These are phyloP conservation scores for Backusella parvicylindrica DNA, from an alignment of 192 early-diverging fungal genomes.

Conservation along the genomic window DNA sequence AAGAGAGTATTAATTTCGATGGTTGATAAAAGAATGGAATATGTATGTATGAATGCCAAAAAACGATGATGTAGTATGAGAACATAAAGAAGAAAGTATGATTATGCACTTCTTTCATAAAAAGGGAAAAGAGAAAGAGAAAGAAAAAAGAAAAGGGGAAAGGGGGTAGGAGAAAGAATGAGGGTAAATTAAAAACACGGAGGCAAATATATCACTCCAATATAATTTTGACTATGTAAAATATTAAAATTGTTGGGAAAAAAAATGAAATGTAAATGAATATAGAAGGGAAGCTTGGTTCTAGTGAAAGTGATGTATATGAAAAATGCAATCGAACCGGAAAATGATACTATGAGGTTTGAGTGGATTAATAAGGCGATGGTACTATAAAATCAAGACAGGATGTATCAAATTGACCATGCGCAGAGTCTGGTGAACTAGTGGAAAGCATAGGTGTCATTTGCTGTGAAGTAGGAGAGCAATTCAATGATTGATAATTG, in stretches of 20 bases:
- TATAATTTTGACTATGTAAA: constrained; percentile 5
- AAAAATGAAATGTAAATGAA: neutral
- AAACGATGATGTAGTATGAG: neutral
- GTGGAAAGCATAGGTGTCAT: constrained; percentile 9
- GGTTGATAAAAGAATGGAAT: neutral
- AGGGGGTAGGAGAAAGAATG: neutral
- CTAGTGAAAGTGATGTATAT: neutral
- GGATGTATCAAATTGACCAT: neutral
- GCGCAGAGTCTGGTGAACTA: neutral
- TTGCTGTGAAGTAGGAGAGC: constrained; percentile 5
- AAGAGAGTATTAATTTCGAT: neutral
- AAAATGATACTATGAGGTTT: neutral
- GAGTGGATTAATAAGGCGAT: neutral
- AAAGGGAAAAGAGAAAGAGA: neutral
- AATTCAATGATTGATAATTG: neutral
- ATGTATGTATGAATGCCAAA: neutral
- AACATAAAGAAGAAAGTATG: neutral
- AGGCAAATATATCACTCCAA: neutral
- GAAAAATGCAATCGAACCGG: neutral
- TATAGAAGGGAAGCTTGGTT: neutral
- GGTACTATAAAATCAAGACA: neutral
- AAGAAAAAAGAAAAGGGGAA: neutral
- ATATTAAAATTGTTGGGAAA: neutral
- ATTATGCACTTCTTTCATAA: constrained; percentile 1
- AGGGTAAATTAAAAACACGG: constrained; percentile 3